Base-by-base conservation (phyloP, 2,329 filamentous ascomycete species). In the Epichloe gansuensis region DNA sequence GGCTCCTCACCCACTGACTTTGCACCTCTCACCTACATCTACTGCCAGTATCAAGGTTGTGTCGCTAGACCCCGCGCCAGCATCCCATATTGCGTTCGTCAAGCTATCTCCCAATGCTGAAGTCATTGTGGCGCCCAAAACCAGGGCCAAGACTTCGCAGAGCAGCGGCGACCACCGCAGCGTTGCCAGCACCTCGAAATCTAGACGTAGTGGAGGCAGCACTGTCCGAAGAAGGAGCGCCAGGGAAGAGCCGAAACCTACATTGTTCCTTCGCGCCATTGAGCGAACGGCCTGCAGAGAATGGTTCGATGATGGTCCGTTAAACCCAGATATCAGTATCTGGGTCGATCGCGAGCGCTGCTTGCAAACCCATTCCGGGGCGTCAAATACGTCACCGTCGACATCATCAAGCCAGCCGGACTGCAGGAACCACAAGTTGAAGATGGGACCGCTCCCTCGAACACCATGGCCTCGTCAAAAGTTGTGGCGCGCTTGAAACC, bases 121-220 rank as follows among this genome's bases (percentile, higher is more conserved):
- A 68, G 90, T 98, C 48, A 95, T 97, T 57, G 93, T 98, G 54
- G 93, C 93, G 3, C 93, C 93, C 1, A 98, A 98, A 71, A 85
- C 84, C 27, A 80, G 91, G 51, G 76, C 85, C 42, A 89, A 87
- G 65, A 71, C 76, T 36, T 73, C 81, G 3, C 79, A 83, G 52
- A 76, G 71, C 54, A 79, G 74, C n/a, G 80, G 82, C 39, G 89
- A 94, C 59, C 89, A 79, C 62, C 77, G 85, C 53, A 96, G 90
- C 63, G 85, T 90, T 8, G 78, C 84, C 0, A 89, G 87, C 60
- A 85, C 84, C 2, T 88, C 88, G 44, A 83, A 84, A 58, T 89
- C 84, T 61, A 91, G 87, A 63, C 78, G 83, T 8, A 85, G 86
- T 65, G 93, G 85, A 60, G 76, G 82, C 21, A 94, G 89, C 63